Percentiles rank a stretch among this genome's conserved stretches.
Conservation (phyloP, 208 protist species). For the Angomonas ambiguus region DNA sequence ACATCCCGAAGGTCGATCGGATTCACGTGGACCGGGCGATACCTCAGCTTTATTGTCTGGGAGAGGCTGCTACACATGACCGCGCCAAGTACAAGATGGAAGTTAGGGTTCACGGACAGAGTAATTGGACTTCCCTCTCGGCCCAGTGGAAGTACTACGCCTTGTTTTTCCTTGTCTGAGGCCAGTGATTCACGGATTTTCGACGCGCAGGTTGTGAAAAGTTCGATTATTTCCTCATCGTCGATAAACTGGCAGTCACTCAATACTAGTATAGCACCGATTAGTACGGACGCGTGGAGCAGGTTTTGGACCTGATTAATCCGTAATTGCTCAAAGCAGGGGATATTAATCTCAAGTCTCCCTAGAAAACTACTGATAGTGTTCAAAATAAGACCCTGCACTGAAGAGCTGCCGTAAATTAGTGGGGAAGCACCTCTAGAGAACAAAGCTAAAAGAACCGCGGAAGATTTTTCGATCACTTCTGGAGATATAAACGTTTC, state of each 20-base stretch:
- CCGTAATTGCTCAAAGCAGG: constrained; percentile 33
- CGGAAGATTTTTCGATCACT: constrained; percentile 19
- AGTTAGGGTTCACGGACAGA: constrained; percentile 27
- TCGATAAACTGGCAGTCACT: constrained; percentile 35
- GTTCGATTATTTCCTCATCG: constrained; percentile 7
- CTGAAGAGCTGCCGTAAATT: constrained; percentile 16
- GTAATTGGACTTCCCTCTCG: constrained; percentile 16
- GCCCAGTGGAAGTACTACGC: constrained; percentile 27
- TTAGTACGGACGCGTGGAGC: constrained; percentile 55
- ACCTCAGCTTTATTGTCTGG: constrained; percentile 18
- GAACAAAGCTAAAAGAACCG: constrained; percentile 10
- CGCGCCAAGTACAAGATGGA: constrained; percentile 23
- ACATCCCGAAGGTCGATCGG: constrained; percentile 29
- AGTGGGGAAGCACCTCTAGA: constrained; percentile 18
- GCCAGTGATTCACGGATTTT: constrained; percentile 1
- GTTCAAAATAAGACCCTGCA: constrained; percentile 17
- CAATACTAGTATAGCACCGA: constrained; percentile 62
- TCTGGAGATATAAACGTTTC: constrained; percentile 40
- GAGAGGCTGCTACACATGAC: constrained; percentile 9
- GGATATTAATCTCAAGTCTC: constrained; percentile 53
- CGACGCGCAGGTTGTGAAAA: constrained; percentile 16
- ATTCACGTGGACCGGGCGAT: constrained; percentile 41
- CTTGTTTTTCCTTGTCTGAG: constrained; percentile 5
- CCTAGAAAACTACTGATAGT: constrained; percentile 35
- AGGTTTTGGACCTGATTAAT: constrained; percentile 29